Base-by-base conservation (phyloP, 352 stramenopile genomes). In the Phytophthora pluvialis region DNA sequence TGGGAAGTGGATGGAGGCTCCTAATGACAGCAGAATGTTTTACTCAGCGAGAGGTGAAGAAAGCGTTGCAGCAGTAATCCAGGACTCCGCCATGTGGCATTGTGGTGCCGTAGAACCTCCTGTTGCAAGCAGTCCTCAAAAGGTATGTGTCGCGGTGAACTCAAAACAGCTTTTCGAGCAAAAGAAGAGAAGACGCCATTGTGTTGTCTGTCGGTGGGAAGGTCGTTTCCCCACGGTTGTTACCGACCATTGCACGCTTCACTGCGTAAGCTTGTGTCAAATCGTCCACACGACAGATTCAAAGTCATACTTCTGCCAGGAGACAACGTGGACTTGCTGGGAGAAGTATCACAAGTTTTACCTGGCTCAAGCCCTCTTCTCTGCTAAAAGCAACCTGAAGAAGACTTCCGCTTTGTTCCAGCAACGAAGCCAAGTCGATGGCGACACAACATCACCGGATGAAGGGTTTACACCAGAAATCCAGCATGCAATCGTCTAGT, bases 301-400 rank as follows among this genome's bases (percentile, higher is more conserved):
- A n/a, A 56, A 56, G 18, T 13, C 49, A 16, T 66, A 71, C 29
- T 48, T 48, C 15, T 71, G 54, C 44, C 28, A 46, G 12, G 25
- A 51, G 5, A 10, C 38, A 1, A n/a, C 11, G 1, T 64, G 61
- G 53, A 70, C 61, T 13, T 64, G 61, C 28, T 70, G 61, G 61
- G 53, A 64, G 15, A 64, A 70, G 35, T 70, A 52, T 32, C 53
- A 60, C 40, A 43, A 33, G 2, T 70, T 49, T 48, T 70, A 50
- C 29, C 26, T 70, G 11, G n/a, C 45, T 1, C 32, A 53, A 36
- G n/a, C 62, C 11, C 29, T 70, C 1, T 64, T 64, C 39, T 45
- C 54, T 25, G 38, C 42, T 2, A 56, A 64, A 53, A 29, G 45
- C 6, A 54, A 56, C 13, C 16, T 64, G 15, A 51, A 7, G n/a